Evolutionary conservation across 2,329 filamentous ascomycete species (phyloP).

Genomic region (Blastomyces parvus): DNA sequence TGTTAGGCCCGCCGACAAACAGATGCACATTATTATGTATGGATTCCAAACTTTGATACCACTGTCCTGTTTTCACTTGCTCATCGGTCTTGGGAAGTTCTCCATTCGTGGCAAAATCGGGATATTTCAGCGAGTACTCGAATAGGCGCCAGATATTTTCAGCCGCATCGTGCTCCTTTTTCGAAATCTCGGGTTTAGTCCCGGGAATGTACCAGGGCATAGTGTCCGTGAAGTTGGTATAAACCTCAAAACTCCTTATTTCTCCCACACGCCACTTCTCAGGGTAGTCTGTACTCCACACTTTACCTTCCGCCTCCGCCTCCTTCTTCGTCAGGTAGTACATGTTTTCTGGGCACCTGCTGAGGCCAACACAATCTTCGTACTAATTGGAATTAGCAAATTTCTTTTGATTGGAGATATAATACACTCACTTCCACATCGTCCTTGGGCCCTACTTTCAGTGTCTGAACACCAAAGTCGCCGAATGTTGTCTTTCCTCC

Average conservation of each 20-base stretch:
- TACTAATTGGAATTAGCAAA: conserved; percentile 12
- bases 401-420: neutral
- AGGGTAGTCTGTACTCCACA: neutral
- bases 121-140: conserved; percentile 8
- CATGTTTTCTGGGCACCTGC: conserved; percentile 16
- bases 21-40: conserved; percentile 43
- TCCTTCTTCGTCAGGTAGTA: conserved; percentile 3
- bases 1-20: conserved; percentile 44
- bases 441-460: conserved; percentile 11
- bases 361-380: conserved; percentile 16
- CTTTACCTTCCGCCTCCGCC: conserved; percentile 3
- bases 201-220: neutral
- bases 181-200: conserved; percentile 2
- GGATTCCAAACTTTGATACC: conserved; percentile 30
- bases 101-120: conserved; percentile 13
- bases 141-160: conserved; percentile 18
- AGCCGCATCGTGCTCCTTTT: conserved; percentile 13
- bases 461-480: conserved; percentile 9
- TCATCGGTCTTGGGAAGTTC: conserved; percentile 19
- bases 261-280: conserved; percentile 4
- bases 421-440: conserved; percentile 11
- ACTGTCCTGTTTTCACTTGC: conserved; percentile 18
- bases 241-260: neutral
- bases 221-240: conserved; percentile 4
- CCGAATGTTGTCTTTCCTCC: conserved; percentile 19